Percentiles rank a stretch among this genome's conserved stretches.
Conservation (phyloP, 805 yeast genomes). For the Ogataea pini region DNA sequence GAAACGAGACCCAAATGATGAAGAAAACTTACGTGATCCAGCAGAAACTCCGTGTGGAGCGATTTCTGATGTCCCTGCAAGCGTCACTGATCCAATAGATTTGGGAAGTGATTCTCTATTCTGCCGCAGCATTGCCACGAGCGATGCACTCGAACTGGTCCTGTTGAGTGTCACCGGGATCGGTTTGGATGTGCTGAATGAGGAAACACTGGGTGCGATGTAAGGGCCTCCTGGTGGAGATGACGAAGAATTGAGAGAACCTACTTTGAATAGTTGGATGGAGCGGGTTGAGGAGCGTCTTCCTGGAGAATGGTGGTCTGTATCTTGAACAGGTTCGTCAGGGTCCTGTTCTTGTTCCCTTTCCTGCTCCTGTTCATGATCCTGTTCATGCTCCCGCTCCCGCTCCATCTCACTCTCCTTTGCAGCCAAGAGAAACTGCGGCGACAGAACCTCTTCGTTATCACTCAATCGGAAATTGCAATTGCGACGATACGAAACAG, state of each 20-base stretch:
- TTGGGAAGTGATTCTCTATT: constrained; percentile 39
- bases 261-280: constrained; percentile 63
- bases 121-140: constrained; percentile 53
- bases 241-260: constrained; percentile 49
- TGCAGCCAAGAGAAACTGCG: constrained; percentile 26
- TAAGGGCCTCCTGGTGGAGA: constrained; percentile 31
- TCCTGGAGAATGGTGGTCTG: constrained; percentile 25
- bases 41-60: constrained; percentile 23
- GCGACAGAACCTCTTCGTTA: constrained; percentile 62
- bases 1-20: constrained; percentile 68
- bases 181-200: constrained; percentile 31
- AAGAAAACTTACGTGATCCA: constrained; percentile 59
- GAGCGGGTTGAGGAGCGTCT: constrained; percentile 38
- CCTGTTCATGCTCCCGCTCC: background rate
- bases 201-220: constrained; percentile 18
- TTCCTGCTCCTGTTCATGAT: constrained; percentile 6
- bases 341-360: constrained; percentile 13
- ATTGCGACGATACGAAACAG: constrained; percentile 79
- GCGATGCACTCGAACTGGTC: constrained; percentile 53
- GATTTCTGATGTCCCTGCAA: constrained; percentile 2
- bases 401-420: background rate
- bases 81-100: constrained; percentile 40
- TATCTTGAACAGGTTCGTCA: constrained; percentile 20
- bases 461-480: constrained; percentile 67
- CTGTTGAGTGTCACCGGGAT: constrained; percentile 45